Evolutionary conservation across 495 filamentous ascomycete genomes (phyloP).

Genomic region (Tuber indicum): DNA sequence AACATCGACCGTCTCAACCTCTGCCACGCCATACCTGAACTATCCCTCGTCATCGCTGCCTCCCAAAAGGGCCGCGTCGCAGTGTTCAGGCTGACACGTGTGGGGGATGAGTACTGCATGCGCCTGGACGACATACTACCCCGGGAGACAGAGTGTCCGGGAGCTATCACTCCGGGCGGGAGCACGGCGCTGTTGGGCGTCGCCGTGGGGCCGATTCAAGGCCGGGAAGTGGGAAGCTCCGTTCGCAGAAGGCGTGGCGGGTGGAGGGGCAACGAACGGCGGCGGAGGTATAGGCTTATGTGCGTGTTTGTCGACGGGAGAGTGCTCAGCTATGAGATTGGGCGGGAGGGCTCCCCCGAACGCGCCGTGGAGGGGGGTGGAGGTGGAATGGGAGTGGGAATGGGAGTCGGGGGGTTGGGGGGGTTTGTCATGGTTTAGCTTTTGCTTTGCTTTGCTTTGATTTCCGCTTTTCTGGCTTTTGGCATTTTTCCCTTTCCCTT

Average conservation of each 20-base stretch:
- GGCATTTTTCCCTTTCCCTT: not conserved
- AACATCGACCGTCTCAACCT: conserved; percentile 67
- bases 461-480: not conserved
- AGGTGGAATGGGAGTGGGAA: conserved; percentile 12
- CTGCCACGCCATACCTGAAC: conserved; percentile 66
- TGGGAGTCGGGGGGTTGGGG: conserved; percentile 16
- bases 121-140: conserved; percentile 37
- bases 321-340: conserved; percentile 74
- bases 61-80: conserved; percentile 68
- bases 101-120: conserved; percentile 43
- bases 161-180: not conserved
- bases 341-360: conserved; percentile 28
- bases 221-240: conserved; percentile 44
- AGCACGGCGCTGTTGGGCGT: conserved; percentile 50
- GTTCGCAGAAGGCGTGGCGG: conserved; percentile 17
- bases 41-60: conserved; percentile 67
- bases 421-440: conserved; percentile 32
- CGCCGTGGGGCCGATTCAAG: conserved; percentile 58
- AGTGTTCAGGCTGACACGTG: conserved; percentile 61
- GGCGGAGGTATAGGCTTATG: conserved; percentile 61
- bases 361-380: conserved; percentile 1
- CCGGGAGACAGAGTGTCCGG: conserved; percentile 18
- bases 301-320: conserved; percentile 69
- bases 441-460: not conserved
- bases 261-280: conserved; percentile 19